Evolutionary conservation across 2,329 filamentous ascomycete genomes (phyloP).

Genomic region (Grosmannia clavigera): DNA sequence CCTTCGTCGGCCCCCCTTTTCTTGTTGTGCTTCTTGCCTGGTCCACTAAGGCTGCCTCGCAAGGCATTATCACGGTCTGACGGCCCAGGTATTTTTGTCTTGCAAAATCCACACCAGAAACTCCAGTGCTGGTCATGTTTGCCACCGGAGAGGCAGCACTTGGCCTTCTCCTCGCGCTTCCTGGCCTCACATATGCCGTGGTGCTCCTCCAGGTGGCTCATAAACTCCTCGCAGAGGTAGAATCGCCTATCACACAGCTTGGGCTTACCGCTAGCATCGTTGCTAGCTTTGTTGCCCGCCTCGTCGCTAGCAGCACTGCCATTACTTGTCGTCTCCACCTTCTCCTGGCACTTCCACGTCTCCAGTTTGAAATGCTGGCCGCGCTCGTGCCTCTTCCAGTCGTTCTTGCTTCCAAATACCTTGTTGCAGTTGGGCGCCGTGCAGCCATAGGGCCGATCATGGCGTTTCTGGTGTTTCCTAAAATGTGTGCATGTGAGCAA

Average conservation of each 20-base stretch:
- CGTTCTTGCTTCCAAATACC: constrained; percentile 80
- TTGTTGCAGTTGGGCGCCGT: constrained; percentile 48
- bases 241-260: constrained; percentile 13
- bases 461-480: constrained; percentile 77
- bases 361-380: constrained; percentile 63
- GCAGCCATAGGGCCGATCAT: constrained; percentile 71
- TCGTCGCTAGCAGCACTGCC: background rate
- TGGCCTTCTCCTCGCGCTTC: constrained; percentile 30
- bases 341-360: constrained; percentile 48
- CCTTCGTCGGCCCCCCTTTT: background rate
- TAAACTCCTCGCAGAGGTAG: constrained; percentile 46
- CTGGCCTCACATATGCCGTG: constrained; percentile 27
- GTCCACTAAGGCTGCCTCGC: background rate
- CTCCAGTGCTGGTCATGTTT: constrained; percentile 40
- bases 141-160: constrained; percentile 47
- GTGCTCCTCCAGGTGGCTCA: constrained; percentile 41
- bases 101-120: constrained; percentile 88
- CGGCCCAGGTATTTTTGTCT: constrained; percentile 3
- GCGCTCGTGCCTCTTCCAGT: constrained; percentile 87
- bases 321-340: background rate
- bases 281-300: background rate
- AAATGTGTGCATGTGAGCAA: background rate
- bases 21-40: background rate
- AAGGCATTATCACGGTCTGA: background rate
- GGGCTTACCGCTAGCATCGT: background rate